Evolutionary conservation across 345 rosid species (phyloP).

Genomic region (Eucalyptus sp.): DNA sequence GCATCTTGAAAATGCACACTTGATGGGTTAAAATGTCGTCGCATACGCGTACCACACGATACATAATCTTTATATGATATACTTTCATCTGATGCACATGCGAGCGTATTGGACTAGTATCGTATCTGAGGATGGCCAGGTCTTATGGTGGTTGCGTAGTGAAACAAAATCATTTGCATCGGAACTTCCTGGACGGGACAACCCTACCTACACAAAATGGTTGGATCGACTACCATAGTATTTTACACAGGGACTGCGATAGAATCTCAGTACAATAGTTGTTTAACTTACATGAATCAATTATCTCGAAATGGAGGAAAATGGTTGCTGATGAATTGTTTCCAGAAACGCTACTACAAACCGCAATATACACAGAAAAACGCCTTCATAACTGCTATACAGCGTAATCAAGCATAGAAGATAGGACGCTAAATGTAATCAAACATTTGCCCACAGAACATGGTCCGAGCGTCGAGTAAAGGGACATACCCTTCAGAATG

Average conservation of each 20-base stretch:
- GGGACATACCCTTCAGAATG: background rate
- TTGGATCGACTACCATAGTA: background rate
- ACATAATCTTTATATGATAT: background rate
- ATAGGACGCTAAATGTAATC: background rate
- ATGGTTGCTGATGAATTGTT: background rate
- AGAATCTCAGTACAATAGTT: background rate
- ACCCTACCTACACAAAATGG: background rate
- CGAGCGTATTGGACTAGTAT: background rate
- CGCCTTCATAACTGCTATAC: background rate
- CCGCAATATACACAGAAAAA: accelerated
- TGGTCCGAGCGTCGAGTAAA: background rate
- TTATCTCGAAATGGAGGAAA: background rate
- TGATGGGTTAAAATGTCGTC: background rate
- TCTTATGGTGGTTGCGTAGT: background rate
- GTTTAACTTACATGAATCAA: background rate
- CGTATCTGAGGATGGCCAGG: background rate
- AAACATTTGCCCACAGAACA: background rate
- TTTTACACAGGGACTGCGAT: background rate
- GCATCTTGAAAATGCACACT: background rate
- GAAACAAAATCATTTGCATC: background rate
- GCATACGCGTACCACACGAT: background rate
- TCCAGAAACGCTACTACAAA: background rate
- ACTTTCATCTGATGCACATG: background rate
- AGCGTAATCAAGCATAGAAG: background rate
- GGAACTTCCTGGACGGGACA: background rate